Conservation (phyloP, 257 asterid genomes). For the Solanum pinnatisectum region DNA sequence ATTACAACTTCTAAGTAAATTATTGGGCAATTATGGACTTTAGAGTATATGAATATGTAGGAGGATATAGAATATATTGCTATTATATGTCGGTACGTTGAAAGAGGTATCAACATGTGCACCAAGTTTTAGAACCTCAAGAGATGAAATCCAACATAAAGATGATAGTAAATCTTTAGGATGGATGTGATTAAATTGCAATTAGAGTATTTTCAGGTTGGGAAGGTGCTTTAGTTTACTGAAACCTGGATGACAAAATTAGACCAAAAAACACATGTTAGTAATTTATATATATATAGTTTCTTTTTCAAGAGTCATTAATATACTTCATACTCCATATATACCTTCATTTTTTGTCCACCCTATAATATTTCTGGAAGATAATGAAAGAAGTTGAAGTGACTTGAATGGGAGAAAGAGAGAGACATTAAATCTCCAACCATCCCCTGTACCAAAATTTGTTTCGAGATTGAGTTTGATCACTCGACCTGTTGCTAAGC, state of each 20-base stretch:
- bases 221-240: neutral
- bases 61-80: too few relatives aligned
- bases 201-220: neutral
- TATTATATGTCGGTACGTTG: too few relatives aligned
- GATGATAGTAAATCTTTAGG: neutral
- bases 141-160: neutral
- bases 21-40: too few relatives aligned
- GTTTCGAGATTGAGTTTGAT: too few relatives aligned
- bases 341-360: neutral
- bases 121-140: neutral
- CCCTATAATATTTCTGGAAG: neutral
- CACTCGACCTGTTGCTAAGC: too few relatives aligned
- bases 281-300: neutral
- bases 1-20: neutral
- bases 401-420: neutral
- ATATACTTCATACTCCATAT: neutral
- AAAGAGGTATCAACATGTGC: neutral
- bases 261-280: neutral
- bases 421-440: neutral
- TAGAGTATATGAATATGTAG: too few relatives aligned
- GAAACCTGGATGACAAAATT: neutral
- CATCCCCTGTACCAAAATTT: too few relatives aligned
- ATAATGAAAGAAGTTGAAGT: neutral
- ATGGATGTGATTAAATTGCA: neutral
- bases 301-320: neutral